Evolutionary conservation across 345 rosid genomes (phyloP).

Genomic region (Euphorbia tirucalli): DNA sequence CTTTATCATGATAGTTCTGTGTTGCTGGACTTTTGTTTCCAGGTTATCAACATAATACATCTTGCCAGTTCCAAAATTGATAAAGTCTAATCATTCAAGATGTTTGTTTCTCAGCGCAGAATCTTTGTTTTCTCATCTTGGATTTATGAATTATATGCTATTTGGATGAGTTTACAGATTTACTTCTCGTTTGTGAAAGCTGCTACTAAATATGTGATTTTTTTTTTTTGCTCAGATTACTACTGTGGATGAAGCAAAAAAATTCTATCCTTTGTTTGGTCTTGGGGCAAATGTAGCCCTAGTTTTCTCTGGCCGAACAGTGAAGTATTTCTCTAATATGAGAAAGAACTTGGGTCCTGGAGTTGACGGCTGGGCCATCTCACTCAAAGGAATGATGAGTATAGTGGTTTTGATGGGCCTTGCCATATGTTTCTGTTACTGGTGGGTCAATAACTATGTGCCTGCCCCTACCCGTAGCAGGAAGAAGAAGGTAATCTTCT

Average conservation of each 20-base stretch:
- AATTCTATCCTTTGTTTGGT: slow-evolving; percentile 91
- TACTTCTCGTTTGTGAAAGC: slow-evolving; percentile 1
- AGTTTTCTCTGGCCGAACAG: slow-evolving; percentile 91
- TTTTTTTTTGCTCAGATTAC: slow-evolving; percentile 64
- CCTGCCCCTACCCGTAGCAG: slow-evolving; percentile 84
- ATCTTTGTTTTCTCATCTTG: no score
- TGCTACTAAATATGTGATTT: slow-evolving; percentile 13
- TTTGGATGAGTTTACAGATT: not conserved
- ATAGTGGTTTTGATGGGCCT: slow-evolving; percentile 89
- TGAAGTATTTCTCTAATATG: slow-evolving; percentile 88
- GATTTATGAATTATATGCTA: not conserved
- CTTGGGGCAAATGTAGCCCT: slow-evolving; percentile 95
- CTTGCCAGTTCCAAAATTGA: not conserved
- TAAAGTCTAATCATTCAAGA: no score
- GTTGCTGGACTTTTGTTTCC: not conserved
- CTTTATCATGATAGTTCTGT: not conserved
- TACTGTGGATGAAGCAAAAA: slow-evolving; percentile 91
- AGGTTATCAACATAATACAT: not conserved
- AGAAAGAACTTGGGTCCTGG: slow-evolving; percentile 90
- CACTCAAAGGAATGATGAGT: slow-evolving; percentile 95
- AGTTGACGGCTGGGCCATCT: slow-evolving; percentile 98
- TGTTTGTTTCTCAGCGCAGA: no score
- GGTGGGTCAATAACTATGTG: slow-evolving; percentile 86
- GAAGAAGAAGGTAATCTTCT: slow-evolving; percentile 85
- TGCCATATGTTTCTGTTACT: slow-evolving; percentile 74